Evolutionary conservation across 2,329 filamentous ascomycete genomes (phyloP).

Genomic region (Beauveria pseudobassiana): DNA sequence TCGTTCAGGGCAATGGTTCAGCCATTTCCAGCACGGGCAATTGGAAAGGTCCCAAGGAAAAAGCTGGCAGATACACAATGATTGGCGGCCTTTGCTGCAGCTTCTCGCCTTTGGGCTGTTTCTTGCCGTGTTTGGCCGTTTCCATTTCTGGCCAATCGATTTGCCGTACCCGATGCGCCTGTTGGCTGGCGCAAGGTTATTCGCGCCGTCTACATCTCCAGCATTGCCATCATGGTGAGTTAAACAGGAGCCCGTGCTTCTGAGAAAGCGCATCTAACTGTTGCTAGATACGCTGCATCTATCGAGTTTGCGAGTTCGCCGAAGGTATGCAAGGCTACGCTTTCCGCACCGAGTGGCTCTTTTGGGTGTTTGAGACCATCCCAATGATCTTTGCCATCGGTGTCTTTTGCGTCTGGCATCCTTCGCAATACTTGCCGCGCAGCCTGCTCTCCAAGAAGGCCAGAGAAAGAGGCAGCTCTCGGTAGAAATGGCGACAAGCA

Average conservation of each 20-base stretch:
- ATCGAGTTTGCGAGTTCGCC: conserved; percentile 45
- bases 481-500: background rate
- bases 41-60: conserved; percentile 33
- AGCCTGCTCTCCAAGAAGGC: conserved; percentile 1
- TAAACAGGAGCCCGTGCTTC: accelerated
- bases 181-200: conserved; percentile 31
- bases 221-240: conserved; percentile 37
- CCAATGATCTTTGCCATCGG: conserved; percentile 40
- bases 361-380: conserved; percentile 43
- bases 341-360: conserved; percentile 43
- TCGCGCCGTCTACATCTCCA: conserved; percentile 35
- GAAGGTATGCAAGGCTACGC: conserved; percentile 43
- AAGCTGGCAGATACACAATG: conserved; percentile 32
- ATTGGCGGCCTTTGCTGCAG: conserved; percentile 36
- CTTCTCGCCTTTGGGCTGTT: conserved; percentile 33
- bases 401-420: conserved; percentile 43
- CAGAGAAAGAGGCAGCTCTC: background rate
- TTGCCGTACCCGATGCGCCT: conserved; percentile 21
- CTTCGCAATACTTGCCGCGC: conserved; percentile 29
- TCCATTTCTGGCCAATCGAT: conserved; percentile 26
- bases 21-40: conserved; percentile 33
- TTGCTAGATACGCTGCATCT: conserved; percentile 39
- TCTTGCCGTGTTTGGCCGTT: conserved; percentile 30
- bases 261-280: background rate
- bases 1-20: conserved; percentile 38